phyloP scores from a whole-genome alignment of 2,329 filamentous ascomycete genomes.

The Ilyonectria robusta region DNA sequence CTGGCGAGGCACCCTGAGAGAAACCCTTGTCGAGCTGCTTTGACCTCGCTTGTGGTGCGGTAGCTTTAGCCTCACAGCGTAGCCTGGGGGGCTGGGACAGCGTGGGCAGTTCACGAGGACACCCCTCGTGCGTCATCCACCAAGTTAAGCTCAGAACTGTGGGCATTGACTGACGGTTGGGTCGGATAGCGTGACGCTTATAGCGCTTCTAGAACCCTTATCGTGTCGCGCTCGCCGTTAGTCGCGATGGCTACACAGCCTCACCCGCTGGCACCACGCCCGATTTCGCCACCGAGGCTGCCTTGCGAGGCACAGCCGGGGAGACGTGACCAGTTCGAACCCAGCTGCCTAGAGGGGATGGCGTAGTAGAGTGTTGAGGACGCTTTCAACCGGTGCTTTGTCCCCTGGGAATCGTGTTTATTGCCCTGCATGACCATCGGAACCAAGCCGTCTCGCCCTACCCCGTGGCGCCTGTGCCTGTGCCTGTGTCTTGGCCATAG shows the following conservation, averaged over 20 bases:
- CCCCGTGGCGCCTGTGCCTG: too few relatives aligned
- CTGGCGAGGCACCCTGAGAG: too few relatives aligned
- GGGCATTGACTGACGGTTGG: neutral
- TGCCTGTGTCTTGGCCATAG: neutral
- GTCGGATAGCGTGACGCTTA: neutral
- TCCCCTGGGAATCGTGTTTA: neutral
- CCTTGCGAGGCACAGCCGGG: neutral
- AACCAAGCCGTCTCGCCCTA: neutral
- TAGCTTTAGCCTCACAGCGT: too few relatives aligned
- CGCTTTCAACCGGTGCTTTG: neutral
- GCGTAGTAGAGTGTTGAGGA: neutral
- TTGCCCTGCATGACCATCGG: neutral
- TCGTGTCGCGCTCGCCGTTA: neutral
- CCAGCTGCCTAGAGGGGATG: neutral
- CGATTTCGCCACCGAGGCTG: neutral
- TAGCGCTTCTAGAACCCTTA: neutral
- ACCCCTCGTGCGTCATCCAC: too few relatives aligned
- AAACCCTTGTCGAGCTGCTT: too few relatives aligned
- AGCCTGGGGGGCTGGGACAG: too few relatives aligned
- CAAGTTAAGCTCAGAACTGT: too few relatives aligned
- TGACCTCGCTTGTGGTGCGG: too few relatives aligned
- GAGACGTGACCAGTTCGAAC: neutral
- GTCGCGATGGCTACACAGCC: neutral
- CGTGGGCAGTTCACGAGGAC: too few relatives aligned
- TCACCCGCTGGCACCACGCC: neutral